Evolutionary conservation across 495 filamentous ascomycete species (phyloP), one percentile per base, ranked within the genome.

Genomic region (Coniosporium apollinis): DNA sequence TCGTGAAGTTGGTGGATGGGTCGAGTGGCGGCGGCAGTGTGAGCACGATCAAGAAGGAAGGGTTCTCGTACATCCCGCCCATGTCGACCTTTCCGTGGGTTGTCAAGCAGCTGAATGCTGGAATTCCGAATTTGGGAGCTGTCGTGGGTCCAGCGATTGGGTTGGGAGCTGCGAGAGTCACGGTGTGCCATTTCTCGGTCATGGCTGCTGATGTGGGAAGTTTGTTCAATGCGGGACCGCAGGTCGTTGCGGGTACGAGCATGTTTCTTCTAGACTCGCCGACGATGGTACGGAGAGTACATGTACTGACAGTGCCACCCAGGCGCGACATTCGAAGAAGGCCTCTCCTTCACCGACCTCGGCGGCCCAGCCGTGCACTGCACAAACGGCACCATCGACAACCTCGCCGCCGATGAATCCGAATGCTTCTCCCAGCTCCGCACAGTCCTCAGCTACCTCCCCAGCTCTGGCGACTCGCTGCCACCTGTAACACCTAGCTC

Each of bases 321-420:
- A 30, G 64, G 61, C 16, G 69, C 70, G 3, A 74, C 70, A 0
- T 69, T 72, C 42, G 70, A 74, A 49, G 68, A 74, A 54, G 67
- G 59, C 1, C 57, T 76, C 1, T 61, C 58, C 15, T 67, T 70
- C 36, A 61, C 62, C 26, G 62, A 67, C 29, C 50, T 74, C 0
- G 70, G 67, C n/a, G 69, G 69, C 0, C 64, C 65, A 10, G 45
- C 52, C 43, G 63, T 77, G 41, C 72, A 77, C 41, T 74, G 70
- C 46, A 70, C 65, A 4, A 75, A 77, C 36, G 72, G 72, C 0
- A 77, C 71, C 1, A 72, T 77, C 37, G 72, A 77, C 41, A 75
- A 77, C 38, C 50, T 73, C 4, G 71, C 72, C 0, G 58, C 60
- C 4, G 64, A 72, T 40, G 72, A 77, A 48, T 56, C 58, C 8